A percentile compares a stretch with the other conserved stretches of the same genome.
These are phyloP conservation scores for Scopulariopsis brevicaulis DNA, from an alignment of 2,329 filamentous ascomycete genomes.

Conservation along the genomic window DNA sequence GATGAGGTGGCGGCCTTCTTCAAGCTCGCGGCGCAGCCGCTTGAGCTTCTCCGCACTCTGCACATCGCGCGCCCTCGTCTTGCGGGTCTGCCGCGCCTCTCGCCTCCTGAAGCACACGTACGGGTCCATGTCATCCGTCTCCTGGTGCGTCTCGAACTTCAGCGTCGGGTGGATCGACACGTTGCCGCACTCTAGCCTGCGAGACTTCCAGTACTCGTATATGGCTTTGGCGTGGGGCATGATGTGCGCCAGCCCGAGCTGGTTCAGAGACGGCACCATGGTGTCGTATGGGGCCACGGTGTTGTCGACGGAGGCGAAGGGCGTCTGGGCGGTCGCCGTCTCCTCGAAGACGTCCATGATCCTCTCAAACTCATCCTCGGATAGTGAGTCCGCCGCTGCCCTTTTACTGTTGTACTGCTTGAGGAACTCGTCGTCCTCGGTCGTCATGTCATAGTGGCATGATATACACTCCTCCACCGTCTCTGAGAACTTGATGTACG, in stretches of 20 bases:
- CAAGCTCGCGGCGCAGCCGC: slow-evolving; percentile 79
- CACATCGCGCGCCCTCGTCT: slow-evolving; percentile 86
- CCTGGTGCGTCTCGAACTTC: slow-evolving; percentile 90
- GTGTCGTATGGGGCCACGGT: slow-evolving; percentile 68
- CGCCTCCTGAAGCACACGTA: slow-evolving; percentile 97
- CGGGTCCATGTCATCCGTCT: slow-evolving; percentile 90
- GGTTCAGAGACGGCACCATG: slow-evolving; percentile 57
- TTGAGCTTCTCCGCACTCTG: slow-evolving; percentile 93
- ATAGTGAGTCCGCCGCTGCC: slow-evolving; percentile 52
- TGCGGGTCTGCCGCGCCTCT: slow-evolving; percentile 87
- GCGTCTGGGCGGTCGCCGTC: slow-evolving; percentile 70
- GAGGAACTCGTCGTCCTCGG: slow-evolving; percentile 79
- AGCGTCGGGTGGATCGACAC: slow-evolving; percentile 64
- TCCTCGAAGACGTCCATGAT: slow-evolving; percentile 94
- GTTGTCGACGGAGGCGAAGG: slow-evolving; percentile 83
- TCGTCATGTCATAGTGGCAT: slow-evolving; percentile 87
- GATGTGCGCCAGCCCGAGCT: slow-evolving; percentile 35
- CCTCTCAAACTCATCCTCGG: slow-evolving; percentile 85
- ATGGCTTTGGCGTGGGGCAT: slow-evolving; percentile 59
- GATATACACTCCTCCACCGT: slow-evolving; percentile 94
- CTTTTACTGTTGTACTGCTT: slow-evolving; percentile 73
- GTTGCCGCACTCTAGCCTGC: slow-evolving; percentile 56
- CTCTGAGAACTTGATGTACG: slow-evolving; percentile 95
- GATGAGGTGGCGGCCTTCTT: slow-evolving; percentile 75
- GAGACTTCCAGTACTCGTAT: slow-evolving; percentile 81